Conservation (phyloP, 2,329 filamentous ascomycete genomes). For the Knufia petricola region DNA sequence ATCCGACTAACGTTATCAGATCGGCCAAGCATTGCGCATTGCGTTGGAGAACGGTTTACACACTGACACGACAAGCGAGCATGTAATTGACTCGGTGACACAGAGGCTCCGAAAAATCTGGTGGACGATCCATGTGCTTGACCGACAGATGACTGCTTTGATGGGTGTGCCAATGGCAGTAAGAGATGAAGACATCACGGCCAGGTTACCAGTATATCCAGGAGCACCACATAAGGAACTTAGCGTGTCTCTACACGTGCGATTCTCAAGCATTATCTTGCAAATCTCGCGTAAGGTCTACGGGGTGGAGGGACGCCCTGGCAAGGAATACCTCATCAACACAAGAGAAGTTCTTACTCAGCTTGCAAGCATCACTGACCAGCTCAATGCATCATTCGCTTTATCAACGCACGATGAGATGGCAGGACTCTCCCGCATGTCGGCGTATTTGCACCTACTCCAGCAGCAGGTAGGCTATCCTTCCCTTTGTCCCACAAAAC, state of each 20-base stretch:
- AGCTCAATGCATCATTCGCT: conserved; percentile 31
- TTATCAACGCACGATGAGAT: conserved; percentile 29
- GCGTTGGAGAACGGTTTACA: conserved; percentile 44
- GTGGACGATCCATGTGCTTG: conserved; percentile 47
- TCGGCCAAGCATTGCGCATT: conserved; percentile 44
- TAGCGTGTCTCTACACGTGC: conserved; percentile 38
- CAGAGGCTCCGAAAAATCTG: conserved; percentile 43
- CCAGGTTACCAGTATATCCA: conserved; percentile 37
- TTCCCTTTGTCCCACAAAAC: neutral
- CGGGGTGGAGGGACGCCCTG: conserved; percentile 30
- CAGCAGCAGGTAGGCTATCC: conserved; percentile 31
- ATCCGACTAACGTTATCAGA: conserved; percentile 24
- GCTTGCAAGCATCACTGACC: conserved; percentile 33
- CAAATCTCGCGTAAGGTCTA: conserved; percentile 39
- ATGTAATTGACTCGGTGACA: conserved; percentile 33
- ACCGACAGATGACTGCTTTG: conserved; percentile 45
- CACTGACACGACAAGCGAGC: conserved; percentile 39
- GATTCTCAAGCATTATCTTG: conserved; percentile 37
- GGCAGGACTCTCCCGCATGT: conserved; percentile 34
- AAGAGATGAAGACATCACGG: conserved; percentile 43
- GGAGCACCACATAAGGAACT: conserved; percentile 31
- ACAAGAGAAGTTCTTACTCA: conserved; percentile 34
- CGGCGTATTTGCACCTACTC: conserved; percentile 33
- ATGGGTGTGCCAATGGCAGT: conserved; percentile 45
- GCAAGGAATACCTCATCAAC: conserved; percentile 29